Base-by-base conservation (phyloP, 2,329 filamentous ascomycete genomes). In the Pseudopithomyces chartarum region DNA sequence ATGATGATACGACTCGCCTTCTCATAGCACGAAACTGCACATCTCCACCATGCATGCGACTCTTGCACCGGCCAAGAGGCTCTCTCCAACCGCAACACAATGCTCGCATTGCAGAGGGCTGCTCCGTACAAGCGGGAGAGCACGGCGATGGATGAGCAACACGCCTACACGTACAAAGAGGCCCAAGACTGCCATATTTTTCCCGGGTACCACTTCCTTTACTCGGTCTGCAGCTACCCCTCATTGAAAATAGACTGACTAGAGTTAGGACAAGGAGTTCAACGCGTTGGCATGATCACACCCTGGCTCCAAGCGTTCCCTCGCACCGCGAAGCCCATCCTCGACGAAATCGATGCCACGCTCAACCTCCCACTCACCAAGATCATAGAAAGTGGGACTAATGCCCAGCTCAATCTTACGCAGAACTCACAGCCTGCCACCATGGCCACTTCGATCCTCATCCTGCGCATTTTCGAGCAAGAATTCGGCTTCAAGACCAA, bases 401-500 rank as follows among this genome's bases (percentile, higher is more conserved):
- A 90, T 65, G 87, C 86, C 54, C 79, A 83, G 50, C 85, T 98
- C 54, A 96, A 91, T 39, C 85, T 86, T 55, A 97, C 94, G 4
- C 86, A 90, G 62, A 93, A 96, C 73, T 90, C 94, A 3, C 94
- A 98, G 76, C 94, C 94, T 1, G 93, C 94, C 67, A 97, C 97
- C 76, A 96, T 98, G 92, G 91, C 92, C 13, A 95, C 92, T 3
- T 96, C 91, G 26, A 88, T 97, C 70, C 84, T 97, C 57, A 96
- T 97, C 70, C 83, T 97, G 53, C 89, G 91, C 54, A 87, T 97
- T 58, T 83, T 98, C 61, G 92, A 97, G 79, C 81, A 85, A 59
- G 91, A 97, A 64, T 97, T 94, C 71, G 87, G 84, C 39, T 96
- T 97, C 78, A 82, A 85, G 55, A 84, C 88, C 6, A 77, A 81